These are phyloP conservation scores for Malus hybrid DNA, from an alignment of 331 rosid species.

Conservation along the genomic window DNA sequence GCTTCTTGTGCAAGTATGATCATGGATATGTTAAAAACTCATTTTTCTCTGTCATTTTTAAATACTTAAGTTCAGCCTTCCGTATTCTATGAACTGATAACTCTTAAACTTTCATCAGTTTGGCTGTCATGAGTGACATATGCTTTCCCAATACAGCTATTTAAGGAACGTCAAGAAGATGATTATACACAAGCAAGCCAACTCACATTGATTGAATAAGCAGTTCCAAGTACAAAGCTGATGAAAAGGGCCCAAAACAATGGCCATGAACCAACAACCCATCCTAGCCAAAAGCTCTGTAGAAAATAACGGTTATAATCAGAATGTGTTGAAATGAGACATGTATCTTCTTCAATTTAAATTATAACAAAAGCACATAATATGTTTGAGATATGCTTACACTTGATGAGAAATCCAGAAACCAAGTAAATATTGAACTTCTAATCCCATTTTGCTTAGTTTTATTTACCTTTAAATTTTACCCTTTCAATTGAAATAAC, in stretches of 20 bases:
- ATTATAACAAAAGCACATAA: not conserved
- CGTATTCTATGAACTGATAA: not conserved
- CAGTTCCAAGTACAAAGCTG: constrained; percentile 91
- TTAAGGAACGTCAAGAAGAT: not conserved
- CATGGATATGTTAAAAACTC: too few species aligned
- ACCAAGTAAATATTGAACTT: not conserved
- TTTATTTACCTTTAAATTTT: not conserved
- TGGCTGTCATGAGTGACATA: not conserved
- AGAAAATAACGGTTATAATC: constrained; percentile 19
- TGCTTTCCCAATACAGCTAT: not conserved
- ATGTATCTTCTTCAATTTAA: constrained; percentile 1
- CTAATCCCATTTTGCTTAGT: not conserved
- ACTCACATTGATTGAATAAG: constrained; percentile 92
- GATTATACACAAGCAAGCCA: not conserved
- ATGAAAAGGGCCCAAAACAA: constrained; percentile 89
- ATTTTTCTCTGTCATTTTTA: not conserved
- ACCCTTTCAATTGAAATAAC: not conserved
- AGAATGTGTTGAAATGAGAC: constrained; percentile 15
- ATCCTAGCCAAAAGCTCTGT: constrained; percentile 91
- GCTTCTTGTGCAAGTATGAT: not conserved
- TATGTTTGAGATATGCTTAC: not conserved
- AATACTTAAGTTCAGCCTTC: not conserved
- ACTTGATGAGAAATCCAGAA: not conserved
- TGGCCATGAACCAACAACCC: constrained; percentile 97
- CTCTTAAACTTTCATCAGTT: not conserved